A percentile compares a stretch with the other conserved stretches of the same genome.
Conservation (phyloP, 1,139 yeast genomes). For the Yamadazyma triangularis region DNA sequence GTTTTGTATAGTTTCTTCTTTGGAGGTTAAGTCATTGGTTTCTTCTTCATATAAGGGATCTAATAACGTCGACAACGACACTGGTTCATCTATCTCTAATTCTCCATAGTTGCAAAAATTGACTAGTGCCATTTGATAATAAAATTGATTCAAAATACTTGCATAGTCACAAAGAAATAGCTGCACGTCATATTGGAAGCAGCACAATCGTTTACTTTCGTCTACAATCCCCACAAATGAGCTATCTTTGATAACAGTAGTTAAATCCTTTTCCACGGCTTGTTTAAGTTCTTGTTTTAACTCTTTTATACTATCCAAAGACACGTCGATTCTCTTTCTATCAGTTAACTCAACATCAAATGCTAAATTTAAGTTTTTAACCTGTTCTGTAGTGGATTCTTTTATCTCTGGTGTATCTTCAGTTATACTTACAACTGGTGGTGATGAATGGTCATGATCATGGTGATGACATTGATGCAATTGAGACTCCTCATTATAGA, state of each 20-base stretch:
- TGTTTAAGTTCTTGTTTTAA: conserved; percentile 50
- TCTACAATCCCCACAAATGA: conserved; percentile 85
- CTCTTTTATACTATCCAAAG: conserved; percentile 54
- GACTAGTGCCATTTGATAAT: conserved; percentile 73
- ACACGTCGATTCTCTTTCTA: conserved; percentile 27
- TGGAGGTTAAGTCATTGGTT: conserved; percentile 12
- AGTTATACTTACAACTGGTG: too few species aligned
- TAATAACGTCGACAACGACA: conserved; percentile 26
- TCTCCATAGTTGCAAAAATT: conserved; percentile 84
- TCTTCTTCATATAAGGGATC: conserved; percentile 19
- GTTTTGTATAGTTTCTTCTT: conserved; percentile 15
- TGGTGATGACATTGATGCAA: too few species aligned
- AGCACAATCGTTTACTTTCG: conserved; percentile 59
- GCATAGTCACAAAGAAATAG: conserved; percentile 80
- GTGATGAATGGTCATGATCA: too few species aligned
- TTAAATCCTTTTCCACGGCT: conserved; percentile 47
- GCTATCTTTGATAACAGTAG: conserved; percentile 65
- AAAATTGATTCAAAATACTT: conserved; percentile 60
- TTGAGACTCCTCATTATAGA: too few species aligned
- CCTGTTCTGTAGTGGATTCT: too few species aligned
- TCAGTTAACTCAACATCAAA: conserved; percentile 6
- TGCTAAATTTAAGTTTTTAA: too few species aligned
- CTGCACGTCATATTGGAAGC: conserved; percentile 79
- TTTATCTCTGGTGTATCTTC: too few species aligned
- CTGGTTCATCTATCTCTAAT: conserved; percentile 39